phyloP scores from a whole-genome alignment of 495 filamentous ascomycete genomes.

The Aspergillus panamensis region DNA sequence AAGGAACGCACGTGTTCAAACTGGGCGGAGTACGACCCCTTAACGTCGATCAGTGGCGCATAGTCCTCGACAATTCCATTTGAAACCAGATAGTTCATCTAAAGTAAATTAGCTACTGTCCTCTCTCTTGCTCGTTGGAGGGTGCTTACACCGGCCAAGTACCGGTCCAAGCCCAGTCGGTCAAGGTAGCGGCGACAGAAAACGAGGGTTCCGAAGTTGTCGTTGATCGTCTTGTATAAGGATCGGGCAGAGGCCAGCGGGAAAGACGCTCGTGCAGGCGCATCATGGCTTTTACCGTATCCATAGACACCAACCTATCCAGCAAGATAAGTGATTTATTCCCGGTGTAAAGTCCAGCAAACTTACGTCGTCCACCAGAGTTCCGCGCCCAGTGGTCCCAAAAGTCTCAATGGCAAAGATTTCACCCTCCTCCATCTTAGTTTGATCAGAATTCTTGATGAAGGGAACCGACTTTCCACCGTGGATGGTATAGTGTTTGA shows the following conservation, averaged over 20 bases:
- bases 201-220: constrained; percentile 61
- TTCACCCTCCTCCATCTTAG: constrained; percentile 66
- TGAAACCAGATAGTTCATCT: constrained; percentile 52
- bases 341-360: background rate
- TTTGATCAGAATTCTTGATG: constrained; percentile 54
- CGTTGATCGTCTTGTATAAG: constrained; percentile 57
- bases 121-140: background rate
- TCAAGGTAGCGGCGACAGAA: constrained; percentile 63
- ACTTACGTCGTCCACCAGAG: constrained; percentile 41
- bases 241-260: constrained; percentile 55
- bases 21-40: constrained; percentile 57
- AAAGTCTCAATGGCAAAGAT: constrained; percentile 66
- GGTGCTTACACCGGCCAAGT: constrained; percentile 52
- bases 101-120: background rate
- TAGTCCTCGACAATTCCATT: constrained; percentile 55
- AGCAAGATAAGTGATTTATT: background rate
- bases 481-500: constrained; percentile 57
- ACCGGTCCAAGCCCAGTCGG: constrained; percentile 57
- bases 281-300: constrained; percentile 52
- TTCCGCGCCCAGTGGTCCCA: constrained; percentile 56
- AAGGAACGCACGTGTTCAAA: constrained; percentile 55
- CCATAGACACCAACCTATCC: constrained; percentile 35
- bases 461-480: constrained; percentile 61
- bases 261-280: constrained; percentile 43
- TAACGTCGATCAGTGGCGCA: constrained; percentile 50